A percentile compares a stretch with the other conserved stretches of the same genome.
phyloP scores from a whole-genome alignment of 2,329 filamentous ascomycete species.

The Aspergillus pseudoglaucus region DNA sequence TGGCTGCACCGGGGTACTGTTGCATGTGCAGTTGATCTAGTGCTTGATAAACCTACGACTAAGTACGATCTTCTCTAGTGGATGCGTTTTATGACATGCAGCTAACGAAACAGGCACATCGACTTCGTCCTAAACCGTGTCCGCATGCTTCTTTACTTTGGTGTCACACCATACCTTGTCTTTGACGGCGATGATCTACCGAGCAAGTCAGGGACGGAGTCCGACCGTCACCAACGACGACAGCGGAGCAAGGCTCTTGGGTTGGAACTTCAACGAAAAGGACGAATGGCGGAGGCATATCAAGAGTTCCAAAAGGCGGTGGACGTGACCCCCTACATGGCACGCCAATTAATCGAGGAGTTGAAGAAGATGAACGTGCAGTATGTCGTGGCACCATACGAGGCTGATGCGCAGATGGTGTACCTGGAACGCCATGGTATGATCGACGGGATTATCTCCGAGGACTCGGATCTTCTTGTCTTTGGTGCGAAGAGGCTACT shows the following conservation, averaged over 20 bases:
- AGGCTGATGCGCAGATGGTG: constrained; percentile 93
- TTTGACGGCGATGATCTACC: constrained; percentile 95
- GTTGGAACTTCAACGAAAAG: constrained; percentile 71
- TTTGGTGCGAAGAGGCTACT: constrained; percentile 87
- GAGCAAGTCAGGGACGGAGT: constrained; percentile 84
- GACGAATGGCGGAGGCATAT: constrained; percentile 72
- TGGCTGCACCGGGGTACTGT: constrained; percentile 95
- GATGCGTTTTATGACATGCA: constrained; percentile 49
- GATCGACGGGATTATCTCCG: constrained; percentile 82
- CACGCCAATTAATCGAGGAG: constrained; percentile 81
- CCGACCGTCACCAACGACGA: constrained; percentile 65
- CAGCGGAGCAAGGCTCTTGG: constrained; percentile 71
- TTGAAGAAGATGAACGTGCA: constrained; percentile 72
- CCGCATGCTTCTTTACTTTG: constrained; percentile 88
- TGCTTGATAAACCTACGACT: constrained; percentile 76
- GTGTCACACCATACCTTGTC: constrained; percentile 86
- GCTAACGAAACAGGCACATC: constrained; percentile 60
- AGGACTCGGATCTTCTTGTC: constrained; percentile 92
- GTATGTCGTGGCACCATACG: constrained; percentile 93
- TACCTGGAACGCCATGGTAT: constrained; percentile 84
- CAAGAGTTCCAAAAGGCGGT: constrained; percentile 89
- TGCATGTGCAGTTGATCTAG: constrained; percentile 83
- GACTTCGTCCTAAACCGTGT: constrained; percentile 86
- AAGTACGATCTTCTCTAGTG: constrained; percentile 53
- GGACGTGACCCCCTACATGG: constrained; percentile 95